Evolutionary conservation across 805 yeast species (phyloP).

Genomic region (Candida hungchunana): DNA sequence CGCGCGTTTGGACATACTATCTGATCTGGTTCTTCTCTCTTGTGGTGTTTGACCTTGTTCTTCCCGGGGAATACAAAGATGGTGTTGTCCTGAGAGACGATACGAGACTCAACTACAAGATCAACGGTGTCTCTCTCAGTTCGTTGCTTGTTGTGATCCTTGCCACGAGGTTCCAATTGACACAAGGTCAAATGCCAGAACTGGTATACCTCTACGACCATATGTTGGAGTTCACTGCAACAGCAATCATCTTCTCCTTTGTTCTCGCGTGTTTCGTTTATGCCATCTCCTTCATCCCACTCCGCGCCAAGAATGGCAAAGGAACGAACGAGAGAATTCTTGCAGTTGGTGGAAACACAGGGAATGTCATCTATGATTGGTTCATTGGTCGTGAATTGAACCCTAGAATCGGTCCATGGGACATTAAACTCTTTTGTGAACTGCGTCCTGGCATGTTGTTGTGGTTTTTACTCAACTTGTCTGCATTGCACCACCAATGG

Average conservation of each 20-base stretch:
- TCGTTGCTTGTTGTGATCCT: conserved; percentile 37
- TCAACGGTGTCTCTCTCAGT: conserved; percentile 70
- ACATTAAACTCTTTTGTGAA: conserved; percentile 88
- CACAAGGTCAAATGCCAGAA: conserved; percentile 67
- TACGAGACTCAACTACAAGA: conserved; percentile 61
- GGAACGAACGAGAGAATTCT: conserved; percentile 65
- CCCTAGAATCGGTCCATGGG: conserved; percentile 82
- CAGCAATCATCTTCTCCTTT: conserved; percentile 61
- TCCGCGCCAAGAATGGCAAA: conserved; percentile 42
- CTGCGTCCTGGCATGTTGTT: conserved; percentile 90
- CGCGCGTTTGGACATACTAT: conserved; percentile 59
- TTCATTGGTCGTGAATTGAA: conserved; percentile 95
- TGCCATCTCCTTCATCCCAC: conserved; percentile 60
- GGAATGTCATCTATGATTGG: conserved; percentile 79
- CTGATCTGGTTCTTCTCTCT: conserved; percentile 67
- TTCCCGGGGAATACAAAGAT: conserved; percentile 58
- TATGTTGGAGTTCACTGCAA: conserved; percentile 57
- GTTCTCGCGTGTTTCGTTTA: conserved; percentile 63
- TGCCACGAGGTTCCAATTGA: conserved; percentile 45
- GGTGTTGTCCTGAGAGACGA: conserved; percentile 82
- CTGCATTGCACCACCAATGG: conserved; percentile 82
- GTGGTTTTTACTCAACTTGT: conserved; percentile 74
- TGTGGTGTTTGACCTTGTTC: conserved; percentile 54
- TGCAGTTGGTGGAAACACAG: conserved; percentile 84
- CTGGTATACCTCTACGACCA: conserved; percentile 70